Base-by-base conservation (phyloP, 2,329 filamentous ascomycete genomes). In the Cercospora zeina region DNA sequence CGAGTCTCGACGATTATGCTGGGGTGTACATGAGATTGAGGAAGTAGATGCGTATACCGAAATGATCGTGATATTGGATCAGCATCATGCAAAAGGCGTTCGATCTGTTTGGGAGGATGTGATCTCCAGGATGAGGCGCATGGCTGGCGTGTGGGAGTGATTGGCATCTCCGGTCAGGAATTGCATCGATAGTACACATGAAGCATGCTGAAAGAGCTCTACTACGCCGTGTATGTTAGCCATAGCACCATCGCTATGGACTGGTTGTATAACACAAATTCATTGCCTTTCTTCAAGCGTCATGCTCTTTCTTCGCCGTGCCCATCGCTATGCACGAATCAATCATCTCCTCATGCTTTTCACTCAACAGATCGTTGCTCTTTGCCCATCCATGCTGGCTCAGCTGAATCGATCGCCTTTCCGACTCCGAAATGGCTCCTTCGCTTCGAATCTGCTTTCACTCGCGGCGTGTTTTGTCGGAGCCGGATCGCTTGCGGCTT, bases 381-480 rank as follows among this genome's bases (percentile, higher is more conserved):
- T 11, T 1, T 31, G 19, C 19, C 36, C 24, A 54, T 70, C 69
- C 74, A 65, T 71, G 31, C 24, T 42, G 50, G 13, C 3, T 73
- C 70, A 76, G 67, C 75, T 77, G 72, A 99, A 96, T 34, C 95
- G 84, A 79, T 97, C 93, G 3, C 95, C 95, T 75, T 91, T 96
- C 64, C 82, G 85, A 77, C 88, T 89, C 70, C 85, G 81, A 77
- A 88, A 97, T 59, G 92, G 89, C 69, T 85, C 82, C 58, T 80
- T 81, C 33, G 89, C 88, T 79, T 97, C 93, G 77, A 96, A 97
- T 79, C 96, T 96, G 75, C 91, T 89, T 82, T 91, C 96, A 1
- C 67, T 63, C 31, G 90, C 89, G 63, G 89, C 89, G 77, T 96
- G 92, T 67, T 87, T 82, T 58, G 91, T 96, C 9, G 92, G 89